Conservation (phyloP, 768 basidiomycete species). For the Pulveroboletus ravenelii region DNA sequence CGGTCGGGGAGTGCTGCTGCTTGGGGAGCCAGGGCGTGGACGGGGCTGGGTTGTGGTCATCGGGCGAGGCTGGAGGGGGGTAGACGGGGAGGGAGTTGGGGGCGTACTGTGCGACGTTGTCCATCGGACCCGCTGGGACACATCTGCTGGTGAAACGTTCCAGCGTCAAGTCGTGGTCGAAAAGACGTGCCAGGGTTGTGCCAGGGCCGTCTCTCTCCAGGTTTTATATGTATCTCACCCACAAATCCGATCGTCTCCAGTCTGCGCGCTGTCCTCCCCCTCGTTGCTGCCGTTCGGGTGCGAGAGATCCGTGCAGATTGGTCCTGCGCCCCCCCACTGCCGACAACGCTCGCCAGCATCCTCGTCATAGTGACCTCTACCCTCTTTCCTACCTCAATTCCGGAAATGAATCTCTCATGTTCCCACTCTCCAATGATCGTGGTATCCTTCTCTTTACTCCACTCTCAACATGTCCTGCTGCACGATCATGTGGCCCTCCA, state of each 20-base stretch:
- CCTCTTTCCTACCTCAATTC: conserved; percentile 25
- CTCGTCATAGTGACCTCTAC: conserved; percentile 23
- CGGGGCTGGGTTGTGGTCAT: conserved; percentile 22
- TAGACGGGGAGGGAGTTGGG: conserved; percentile 30
- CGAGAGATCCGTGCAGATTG: conserved; percentile 10
- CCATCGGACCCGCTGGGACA: conserved; percentile 34
- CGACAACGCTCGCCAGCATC: conserved; percentile 17
- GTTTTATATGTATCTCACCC: conserved; percentile 28
- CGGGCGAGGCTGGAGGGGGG: conserved; percentile 27
- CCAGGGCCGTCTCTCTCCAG: conserved; percentile 21
- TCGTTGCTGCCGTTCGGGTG: conserved; percentile 9
- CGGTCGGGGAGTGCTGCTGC: conserved; percentile 12
- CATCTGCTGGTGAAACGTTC: conserved; percentile 27
- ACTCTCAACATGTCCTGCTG: conserved; percentile 29
- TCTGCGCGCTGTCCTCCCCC: conserved; percentile 13
- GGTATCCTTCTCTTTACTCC: conserved; percentile 27
- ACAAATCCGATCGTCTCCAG: conserved; percentile 10
- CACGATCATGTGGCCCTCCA: conserved; percentile 18
- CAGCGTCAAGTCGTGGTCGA: conserved; percentile 25
- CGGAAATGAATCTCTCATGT: conserved; percentile 36
- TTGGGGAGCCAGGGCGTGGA: conserved; percentile 27
- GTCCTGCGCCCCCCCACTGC: conserved; percentile 11
- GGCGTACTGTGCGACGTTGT: conserved; percentile 33
- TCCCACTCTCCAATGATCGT: conserved; percentile 21
- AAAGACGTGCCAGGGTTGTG: conserved; percentile 27